phyloP scores from a whole-genome alignment of 495 filamentous ascomycete genomes.

The Gamarada debralockiae region DNA sequence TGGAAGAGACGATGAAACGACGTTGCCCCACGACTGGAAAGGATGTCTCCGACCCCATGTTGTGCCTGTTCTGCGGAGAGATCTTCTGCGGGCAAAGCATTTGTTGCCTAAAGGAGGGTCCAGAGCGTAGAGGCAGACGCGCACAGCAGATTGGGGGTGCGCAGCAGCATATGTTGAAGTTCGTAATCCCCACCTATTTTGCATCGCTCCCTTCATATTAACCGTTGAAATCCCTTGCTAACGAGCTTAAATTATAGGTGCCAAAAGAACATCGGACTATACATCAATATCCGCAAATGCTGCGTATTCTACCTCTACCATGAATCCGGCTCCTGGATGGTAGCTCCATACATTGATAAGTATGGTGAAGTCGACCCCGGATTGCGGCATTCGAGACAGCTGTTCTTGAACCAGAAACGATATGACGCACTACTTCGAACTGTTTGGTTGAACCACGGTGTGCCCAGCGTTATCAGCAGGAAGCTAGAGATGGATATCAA shows the following conservation, averaged over 20 bases:
- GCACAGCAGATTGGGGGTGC: conserved; percentile 65
- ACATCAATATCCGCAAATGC: conserved; percentile 96
- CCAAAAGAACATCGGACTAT: conserved; percentile 82
- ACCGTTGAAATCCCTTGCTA: conserved; percentile 10
- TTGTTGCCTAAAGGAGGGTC: conserved; percentile 72
- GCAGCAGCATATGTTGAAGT: conserved; percentile 86
- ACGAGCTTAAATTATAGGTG: conserved; percentile 52
- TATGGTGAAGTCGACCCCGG: conserved; percentile 92
- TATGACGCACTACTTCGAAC: conserved; percentile 85
- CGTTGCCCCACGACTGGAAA: conserved; percentile 87
- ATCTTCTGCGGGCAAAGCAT: conserved; percentile 93
- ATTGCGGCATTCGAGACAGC: conserved; percentile 73
- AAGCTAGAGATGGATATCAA: conserved; percentile 94
- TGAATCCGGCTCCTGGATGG: conserved; percentile 75
- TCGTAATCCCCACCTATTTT: conserved; percentile 31
- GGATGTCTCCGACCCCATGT: conserved; percentile 80
- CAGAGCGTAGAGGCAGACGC: conserved; percentile 12
- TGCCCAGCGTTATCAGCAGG: conserved; percentile 84
- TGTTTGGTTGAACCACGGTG: conserved; percentile 81
- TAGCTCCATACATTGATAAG: conserved; percentile 89
- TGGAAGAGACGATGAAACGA: conserved; percentile 81
- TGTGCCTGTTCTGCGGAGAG: conserved; percentile 94
- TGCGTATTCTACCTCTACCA: conserved; percentile 80
- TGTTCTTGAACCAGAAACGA: conserved; percentile 88
- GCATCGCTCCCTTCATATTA: not conserved